These are phyloP conservation scores for Neopestalotiopsis sp. DNA, from an alignment of 2,329 filamentous ascomycete genomes.

Conservation along the genomic window DNA sequence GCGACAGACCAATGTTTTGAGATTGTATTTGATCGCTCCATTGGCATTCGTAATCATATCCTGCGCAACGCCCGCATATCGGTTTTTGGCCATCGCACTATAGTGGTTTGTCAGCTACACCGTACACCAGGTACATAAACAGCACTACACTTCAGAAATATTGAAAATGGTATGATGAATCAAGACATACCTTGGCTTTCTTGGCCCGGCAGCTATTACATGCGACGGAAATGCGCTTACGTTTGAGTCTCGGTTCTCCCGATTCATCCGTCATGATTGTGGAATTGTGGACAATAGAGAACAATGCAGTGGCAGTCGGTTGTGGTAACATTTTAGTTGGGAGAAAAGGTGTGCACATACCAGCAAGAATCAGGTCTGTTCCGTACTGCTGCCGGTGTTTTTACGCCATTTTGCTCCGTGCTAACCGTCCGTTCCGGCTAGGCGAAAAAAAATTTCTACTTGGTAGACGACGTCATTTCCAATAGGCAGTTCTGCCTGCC, in stretches of 20 bases:
- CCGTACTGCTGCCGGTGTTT: background rate
- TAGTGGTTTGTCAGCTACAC: background rate
- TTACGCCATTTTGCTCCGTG: background rate
- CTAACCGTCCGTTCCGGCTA: background rate
- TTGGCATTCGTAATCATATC: conserved; percentile 29
- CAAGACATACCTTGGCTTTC: background rate
- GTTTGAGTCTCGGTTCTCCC: background rate
- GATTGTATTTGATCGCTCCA: conserved; percentile 17
- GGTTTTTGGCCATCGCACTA: conserved; percentile 20
- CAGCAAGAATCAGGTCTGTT: background rate
- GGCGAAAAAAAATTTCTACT: no score
- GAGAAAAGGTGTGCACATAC: background rate
- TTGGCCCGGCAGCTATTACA: background rate
- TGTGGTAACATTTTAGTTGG: background rate
- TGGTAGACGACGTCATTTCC: no score
- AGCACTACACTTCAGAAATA: no score
- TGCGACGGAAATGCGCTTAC: background rate
- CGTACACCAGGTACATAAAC: background rate
- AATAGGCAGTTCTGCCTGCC: no score
- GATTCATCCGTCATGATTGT: conserved; percentile 13
- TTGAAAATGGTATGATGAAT: no score
- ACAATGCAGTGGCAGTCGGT: background rate
- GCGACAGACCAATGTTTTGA: background rate
- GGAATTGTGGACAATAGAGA: background rate
- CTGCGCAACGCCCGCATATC: conserved; percentile 29